Evolutionary conservation across 805 yeast genomes (phyloP).

Genomic region (Teunomyces tritomae): DNA sequence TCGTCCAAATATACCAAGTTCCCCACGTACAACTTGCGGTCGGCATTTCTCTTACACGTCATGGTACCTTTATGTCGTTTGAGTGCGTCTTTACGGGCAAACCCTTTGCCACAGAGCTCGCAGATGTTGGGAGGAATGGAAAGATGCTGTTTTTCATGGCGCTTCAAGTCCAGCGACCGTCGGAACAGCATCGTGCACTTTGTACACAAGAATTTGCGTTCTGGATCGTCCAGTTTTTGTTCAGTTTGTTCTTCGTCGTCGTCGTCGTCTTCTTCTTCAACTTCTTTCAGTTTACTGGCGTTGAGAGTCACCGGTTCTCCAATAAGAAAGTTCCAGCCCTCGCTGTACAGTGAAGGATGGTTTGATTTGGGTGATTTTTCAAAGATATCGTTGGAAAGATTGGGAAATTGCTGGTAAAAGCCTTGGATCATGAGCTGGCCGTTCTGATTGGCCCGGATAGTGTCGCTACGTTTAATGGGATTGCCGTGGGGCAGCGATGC

Average conservation of each 20-base stretch:
- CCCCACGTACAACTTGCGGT: conserved; percentile 40
- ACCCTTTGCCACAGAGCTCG: conserved; percentile 74
- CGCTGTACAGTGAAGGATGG: conserved; percentile 19
- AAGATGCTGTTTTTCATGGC: conserved; percentile 75
- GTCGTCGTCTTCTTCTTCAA: conserved; percentile 7
- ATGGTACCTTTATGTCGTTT: conserved; percentile 73
- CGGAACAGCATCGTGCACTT: conserved; percentile 64
- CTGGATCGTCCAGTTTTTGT: conserved; percentile 8
- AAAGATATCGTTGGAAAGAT: conserved; percentile 41
- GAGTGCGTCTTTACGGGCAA: conserved; percentile 79
- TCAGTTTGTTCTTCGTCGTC: conserved; percentile 6
- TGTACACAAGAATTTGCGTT: conserved; percentile 51
- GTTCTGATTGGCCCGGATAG: conserved; percentile 33
- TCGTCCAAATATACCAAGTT: conserved; percentile 26
- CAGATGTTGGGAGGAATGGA: conserved; percentile 73
- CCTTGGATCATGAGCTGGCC: conserved; percentile 43
- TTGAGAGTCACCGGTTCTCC: conserved; percentile 20
- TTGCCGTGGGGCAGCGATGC: conserved; percentile 60
- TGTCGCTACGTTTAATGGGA: conserved; percentile 33
- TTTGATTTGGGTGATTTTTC: conserved; percentile 5
- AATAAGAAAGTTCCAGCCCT: conserved; percentile 34
- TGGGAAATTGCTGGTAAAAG: conserved; percentile 42
- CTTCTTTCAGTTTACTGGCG: conserved; percentile 7
- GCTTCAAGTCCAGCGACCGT: conserved; percentile 64
- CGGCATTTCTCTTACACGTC: conserved; percentile 72